A percentile compares a stretch with the other conserved stretches of the same genome.
These are phyloP conservation scores for Gremmenia infestans DNA, from an alignment of 2,329 filamentous ascomycete species.

Conservation along the genomic window DNA sequence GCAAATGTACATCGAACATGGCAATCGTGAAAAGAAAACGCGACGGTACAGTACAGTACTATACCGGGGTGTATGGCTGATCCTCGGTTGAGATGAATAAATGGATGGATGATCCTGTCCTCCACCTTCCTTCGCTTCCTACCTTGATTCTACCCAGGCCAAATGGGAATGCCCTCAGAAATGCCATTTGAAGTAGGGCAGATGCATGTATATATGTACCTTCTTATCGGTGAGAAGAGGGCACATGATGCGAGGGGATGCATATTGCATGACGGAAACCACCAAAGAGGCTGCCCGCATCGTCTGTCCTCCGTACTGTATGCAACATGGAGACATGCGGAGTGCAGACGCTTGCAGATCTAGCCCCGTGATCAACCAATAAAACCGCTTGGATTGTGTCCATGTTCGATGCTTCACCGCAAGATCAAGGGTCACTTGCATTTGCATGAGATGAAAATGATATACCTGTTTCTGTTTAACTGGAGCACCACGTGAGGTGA, in stretches of 20 bases:
- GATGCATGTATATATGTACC: not conserved
- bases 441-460: not conserved
- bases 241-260: conserved; percentile 1
- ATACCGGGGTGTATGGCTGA: no score
- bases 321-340: conserved; percentile 9
- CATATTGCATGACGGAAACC: not conserved
- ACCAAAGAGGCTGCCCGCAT: not conserved
- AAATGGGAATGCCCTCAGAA: conserved; percentile 17
- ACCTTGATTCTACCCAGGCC: not conserved
- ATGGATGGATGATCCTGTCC: not conserved
- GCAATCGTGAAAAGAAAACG: not conserved
- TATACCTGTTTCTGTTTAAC: not conserved
- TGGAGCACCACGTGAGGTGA: no score
- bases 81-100: no score
- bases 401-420: not conserved
- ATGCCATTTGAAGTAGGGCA: not conserved
- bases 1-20: conserved; percentile 1
- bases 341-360: conserved; percentile 7
- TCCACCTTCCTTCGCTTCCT: not conserved
- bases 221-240: conserved; percentile 1
- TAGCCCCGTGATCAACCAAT: not conserved
- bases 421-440: not conserved
- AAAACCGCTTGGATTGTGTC: not conserved
- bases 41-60: not conserved
- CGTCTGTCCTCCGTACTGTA: not conserved